Evolutionary conservation across 306 rosid species (phyloP).

Genomic region (Vigna reflexopilosa): DNA sequence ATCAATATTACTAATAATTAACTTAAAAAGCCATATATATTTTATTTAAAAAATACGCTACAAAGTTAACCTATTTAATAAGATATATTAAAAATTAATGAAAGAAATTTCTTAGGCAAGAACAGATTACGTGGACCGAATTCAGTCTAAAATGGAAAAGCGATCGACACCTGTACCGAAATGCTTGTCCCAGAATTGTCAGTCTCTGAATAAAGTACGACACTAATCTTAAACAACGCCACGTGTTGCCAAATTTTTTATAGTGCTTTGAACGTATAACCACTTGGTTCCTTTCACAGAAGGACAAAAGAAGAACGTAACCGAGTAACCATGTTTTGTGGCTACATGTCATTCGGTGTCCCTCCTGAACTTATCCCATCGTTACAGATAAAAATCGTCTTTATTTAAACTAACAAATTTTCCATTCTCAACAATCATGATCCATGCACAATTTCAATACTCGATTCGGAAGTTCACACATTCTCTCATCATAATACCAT

Average conservation of each 20-base stretch:
- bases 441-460: not conserved
- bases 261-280: not conserved
- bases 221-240: not conserved
- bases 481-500: too few relatives aligned
- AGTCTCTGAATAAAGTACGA: slow-evolving; percentile 39
- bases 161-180: slow-evolving; percentile 23
- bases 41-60: not conserved
- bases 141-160: not conserved
- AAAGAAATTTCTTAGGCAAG: too few relatives aligned
- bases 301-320: not conserved
- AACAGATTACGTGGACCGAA: too few relatives aligned
- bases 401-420: not conserved
- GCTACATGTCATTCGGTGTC: not conserved
- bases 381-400: not conserved
- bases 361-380: too few relatives aligned
- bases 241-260: not conserved
- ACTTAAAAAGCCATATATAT: not conserved
- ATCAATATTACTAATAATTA: not conserved
- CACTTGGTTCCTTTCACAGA: not conserved
- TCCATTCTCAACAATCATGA: not conserved
- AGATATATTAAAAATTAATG: too few relatives aligned
- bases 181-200: slow-evolving; percentile 37
- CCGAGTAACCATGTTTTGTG: not conserved
- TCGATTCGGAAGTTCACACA: not conserved
- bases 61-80: not conserved